These are phyloP conservation scores for Diaporthe sp. DNA, from an alignment of 2,329 filamentous ascomycete genomes.

Conservation along the genomic window DNA sequence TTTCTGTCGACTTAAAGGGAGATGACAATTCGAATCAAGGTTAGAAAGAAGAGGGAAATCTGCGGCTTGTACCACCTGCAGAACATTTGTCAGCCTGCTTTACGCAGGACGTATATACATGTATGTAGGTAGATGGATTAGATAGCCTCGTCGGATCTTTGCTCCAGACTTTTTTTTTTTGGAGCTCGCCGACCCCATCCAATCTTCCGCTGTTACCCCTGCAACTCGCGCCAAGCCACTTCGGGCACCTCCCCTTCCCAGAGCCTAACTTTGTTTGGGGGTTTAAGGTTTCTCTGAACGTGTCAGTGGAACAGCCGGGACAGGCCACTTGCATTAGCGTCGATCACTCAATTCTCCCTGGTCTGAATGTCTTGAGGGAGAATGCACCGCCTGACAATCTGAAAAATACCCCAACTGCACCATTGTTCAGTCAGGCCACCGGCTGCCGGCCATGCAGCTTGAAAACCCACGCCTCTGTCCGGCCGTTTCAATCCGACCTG, in stretches of 20 bases:
- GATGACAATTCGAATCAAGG: background rate
- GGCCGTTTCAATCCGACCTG: slow-evolving; percentile 16
- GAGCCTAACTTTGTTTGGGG: slow-evolving; percentile 30
- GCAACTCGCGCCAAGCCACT: slow-evolving; percentile 14
- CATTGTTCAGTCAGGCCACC: background rate
- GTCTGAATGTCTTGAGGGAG: background rate
- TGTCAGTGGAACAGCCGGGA: slow-evolving; percentile 31
- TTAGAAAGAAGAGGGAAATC: background rate
- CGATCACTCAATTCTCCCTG: slow-evolving; percentile 33
- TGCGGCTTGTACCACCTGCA: background rate
- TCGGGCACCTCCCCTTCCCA: slow-evolving; percentile 25
- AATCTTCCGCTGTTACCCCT: background rate
- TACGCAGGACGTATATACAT: background rate
- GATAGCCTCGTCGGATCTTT: slow-evolving; percentile 29
- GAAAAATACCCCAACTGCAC: background rate
- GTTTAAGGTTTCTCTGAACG: slow-evolving; percentile 37
- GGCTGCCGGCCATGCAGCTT: background rate
- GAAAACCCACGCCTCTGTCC: background rate
- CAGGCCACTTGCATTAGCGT: slow-evolving; percentile 42
- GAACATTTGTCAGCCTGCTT: background rate
- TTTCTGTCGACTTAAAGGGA: background rate
- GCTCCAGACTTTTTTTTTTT: slow-evolving; percentile 27
- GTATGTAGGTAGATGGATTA: slow-evolving; percentile 13
- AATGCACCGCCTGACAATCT: background rate
- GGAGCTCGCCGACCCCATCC: slow-evolving; percentile 24